Evolutionary conservation across 306 rosid genomes (phyloP), one percentile per base, ranked within the genome.

Genomic region (Inga leiocalycina): DNA sequence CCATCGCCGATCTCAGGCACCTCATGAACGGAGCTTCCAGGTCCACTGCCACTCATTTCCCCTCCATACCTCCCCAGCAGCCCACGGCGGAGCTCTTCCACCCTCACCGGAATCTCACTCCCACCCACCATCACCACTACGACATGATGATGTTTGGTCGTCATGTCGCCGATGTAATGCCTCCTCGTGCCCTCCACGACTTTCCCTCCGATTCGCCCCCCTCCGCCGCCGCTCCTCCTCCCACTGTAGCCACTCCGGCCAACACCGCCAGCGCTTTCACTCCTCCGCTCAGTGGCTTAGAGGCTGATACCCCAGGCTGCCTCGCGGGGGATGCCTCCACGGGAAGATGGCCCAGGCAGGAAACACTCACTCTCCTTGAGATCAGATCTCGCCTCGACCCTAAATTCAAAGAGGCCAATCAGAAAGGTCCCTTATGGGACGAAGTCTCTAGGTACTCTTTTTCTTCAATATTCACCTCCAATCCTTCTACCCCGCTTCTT

Each of bases 391-490:
- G 97, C 16, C 97, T 97, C n/a, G 93, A 97, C 89, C 84, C 90
- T 79, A 93, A 94, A 87, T 97, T 97, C 87, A 97, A 94, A 86
- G 98, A 97, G 77, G 98, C 98, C 45, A 97, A 91, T 84, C 98
- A 97, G 49, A 97, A 97, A 74, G 99, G 98, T 5, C 99, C 99
- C 56, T 90, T 97, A 4, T 97, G 99, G 99, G 98, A 92, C 81
- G 98, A 97, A 74, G 95, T 97, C 71, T 97, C 99, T 54, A 94
- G 99, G 99, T 97, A 89, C 80, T 7, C 39, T 8, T 17, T 46
- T n/a, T 44, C 11, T 51, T 32, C 57, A 4, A 51, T 15, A 15
- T 20, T 54, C 22, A 14, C 11, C 22, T 52, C 20, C 22, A 66
- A 44, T 69, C 3, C 52, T 15, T 34, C 56, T 35, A 14, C 35